Evolutionary conservation across 2,329 filamentous ascomycete genomes (phyloP), one percentile per base, ranked within the genome.

Genomic region (Cercospora sp.): DNA sequence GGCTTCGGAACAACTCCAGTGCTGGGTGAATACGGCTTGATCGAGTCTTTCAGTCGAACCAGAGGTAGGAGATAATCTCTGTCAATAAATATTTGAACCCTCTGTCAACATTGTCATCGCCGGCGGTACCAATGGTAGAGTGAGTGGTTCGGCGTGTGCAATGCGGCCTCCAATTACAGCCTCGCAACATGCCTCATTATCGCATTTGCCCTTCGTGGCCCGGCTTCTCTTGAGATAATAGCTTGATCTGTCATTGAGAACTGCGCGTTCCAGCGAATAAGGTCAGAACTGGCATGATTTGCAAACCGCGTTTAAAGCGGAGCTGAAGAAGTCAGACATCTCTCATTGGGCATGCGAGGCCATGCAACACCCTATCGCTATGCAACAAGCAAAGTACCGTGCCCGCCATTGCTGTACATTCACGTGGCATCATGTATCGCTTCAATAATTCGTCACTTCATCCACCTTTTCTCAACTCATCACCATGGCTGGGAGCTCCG

Each of bases 401-500:
- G 53, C 26, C 28, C 28, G n/a, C 16, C 18, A 30, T 42, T 13
- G 30, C 62, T 58, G 57, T 58, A 31, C 51, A 64, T 45, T 30
- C 20, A 23, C 12, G 16, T 36, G 4, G 5, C 18, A 57, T 31
- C 30, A 23, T 42, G 18, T 23, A 36, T 42, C 36, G 16, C 31
- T n/a, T 28, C 10, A 26, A 57, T 42, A 13, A 13, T 48, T 26
- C 57, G 36, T 31, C 20, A 26, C 13, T 31, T 53, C 64, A 61
- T 31, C 51, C 40, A 13, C 60, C 60, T 63, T 61, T 68, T 26
- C 51, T 63, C n/a, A 59, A 51, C 59, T 31, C 58, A 59, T 66
- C 67, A 12, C 65, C 67, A 9, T 66, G 31, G 60, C 51, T 63
- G 31, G 48, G 57, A 5, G 64, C 64, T 18, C 68, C 67, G 30